Evolutionary conservation across 73 alveolate species (phyloP), one percentile per base, ranked within the genome.

Genomic region (Loxodes magnus): DNA sequence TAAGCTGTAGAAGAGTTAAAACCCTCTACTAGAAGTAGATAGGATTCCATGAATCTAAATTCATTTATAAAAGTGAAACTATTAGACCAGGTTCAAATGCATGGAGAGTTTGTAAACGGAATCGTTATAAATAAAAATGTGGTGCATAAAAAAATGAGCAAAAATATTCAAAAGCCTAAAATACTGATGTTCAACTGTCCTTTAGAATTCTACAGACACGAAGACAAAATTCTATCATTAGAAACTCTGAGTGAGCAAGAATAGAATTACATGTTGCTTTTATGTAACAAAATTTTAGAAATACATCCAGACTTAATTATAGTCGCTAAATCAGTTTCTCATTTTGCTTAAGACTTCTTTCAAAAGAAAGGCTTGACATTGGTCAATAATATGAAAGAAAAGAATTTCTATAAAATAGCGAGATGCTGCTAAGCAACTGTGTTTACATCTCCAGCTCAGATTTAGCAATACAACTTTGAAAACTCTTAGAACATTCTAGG

Each of bases 11-110:
- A 44, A 25, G 53, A 51, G 53, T 72, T 87, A 38, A 68, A 79
- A 42, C 83, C 92, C 0, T 76, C 87, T 6, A 53, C 85, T 16
- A 38, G 80, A 14, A 46, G 56, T 33, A 48, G 85, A 27, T 69
- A 79, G 27, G 97, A 87, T 62, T 56, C 77, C 12, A 67, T 82
- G 83, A 74, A 87, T 44, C 53, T 87, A 37, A 82, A 71, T 63
- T 39, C 58, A 25, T 87, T 43, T 72, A 74, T 87, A 2, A 73
- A 84, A 69, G 64, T 87, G 26, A 71, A 69, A 52, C 35, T 69
- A 15, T 56, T 87, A 21, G 72, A 61, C 48, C 48, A 35, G 43
- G 43, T 50, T 4, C 53, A 78, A 17, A 68, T 51, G 30, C 31
- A 63, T 12, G 57, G 56, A 39, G 33, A 59, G 24, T 73, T 58